Evolutionary conservation across 768 basidiomycete genomes (phyloP).

Genomic region (Lactarius psammicola): DNA sequence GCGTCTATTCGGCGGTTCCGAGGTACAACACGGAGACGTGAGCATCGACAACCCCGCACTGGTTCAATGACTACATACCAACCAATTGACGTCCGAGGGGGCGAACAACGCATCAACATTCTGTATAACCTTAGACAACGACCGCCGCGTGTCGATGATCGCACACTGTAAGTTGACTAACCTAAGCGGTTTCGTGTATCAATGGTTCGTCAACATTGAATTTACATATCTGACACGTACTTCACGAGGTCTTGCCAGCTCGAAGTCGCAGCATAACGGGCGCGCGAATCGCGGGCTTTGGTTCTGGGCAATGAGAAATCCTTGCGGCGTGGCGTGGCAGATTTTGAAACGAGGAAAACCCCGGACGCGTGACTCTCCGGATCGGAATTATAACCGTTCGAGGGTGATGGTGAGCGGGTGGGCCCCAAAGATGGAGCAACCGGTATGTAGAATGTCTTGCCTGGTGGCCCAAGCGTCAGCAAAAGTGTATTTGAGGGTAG

Average conservation of each 20-base stretch:
- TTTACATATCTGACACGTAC: constrained; percentile 43
- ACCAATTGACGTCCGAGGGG: constrained; percentile 19
- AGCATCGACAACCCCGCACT: not conserved
- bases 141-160: constrained; percentile 50
- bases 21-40: not conserved
- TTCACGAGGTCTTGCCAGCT: constrained; percentile 68
- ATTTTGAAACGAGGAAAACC: constrained; percentile 26
- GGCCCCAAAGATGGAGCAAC: constrained; percentile 32
- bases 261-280: constrained; percentile 45
- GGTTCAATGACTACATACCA: constrained; percentile 17
- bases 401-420: constrained; percentile 54
- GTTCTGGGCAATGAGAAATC: constrained; percentile 13
- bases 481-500: constrained; percentile 76
- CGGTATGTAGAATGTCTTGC: constrained; percentile 59
- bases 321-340: constrained; percentile 14
- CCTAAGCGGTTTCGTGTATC: constrained; percentile 35
- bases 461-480: constrained; percentile 60
- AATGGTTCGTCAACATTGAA: constrained; percentile 3
- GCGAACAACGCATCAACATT: constrained; percentile 50
- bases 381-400: constrained; percentile 66
- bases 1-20: constrained; percentile 48
- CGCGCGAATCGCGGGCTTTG: constrained; percentile 25
- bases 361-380: constrained; percentile 52
- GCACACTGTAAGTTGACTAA: constrained; percentile 52
- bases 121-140: constrained; percentile 47